Evolutionary conservation across 176 grass and related monocot species (phyloP), one percentile per base, ranked within the genome.

Genomic region (Areca catechu): DNA sequence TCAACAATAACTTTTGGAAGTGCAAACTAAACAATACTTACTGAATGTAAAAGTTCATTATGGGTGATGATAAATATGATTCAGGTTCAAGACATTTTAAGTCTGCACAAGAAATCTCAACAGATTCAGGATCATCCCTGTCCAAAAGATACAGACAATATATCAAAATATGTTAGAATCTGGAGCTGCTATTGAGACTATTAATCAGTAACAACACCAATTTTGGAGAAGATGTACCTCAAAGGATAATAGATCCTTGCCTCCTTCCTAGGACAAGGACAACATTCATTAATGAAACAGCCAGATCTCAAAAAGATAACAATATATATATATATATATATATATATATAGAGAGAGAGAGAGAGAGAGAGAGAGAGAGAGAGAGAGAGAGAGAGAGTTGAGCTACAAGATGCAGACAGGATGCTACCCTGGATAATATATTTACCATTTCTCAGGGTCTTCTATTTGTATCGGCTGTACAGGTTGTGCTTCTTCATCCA

Each of bases 31-130:
- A 28, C 10, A 54, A 52, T 34, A 72, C 80, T 91, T 78, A 97
- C 93, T 62, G 69, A 66, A 97, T 97, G 50, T 83, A 97, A 72
- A 97, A 97, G 61, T 97, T 97, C 81, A 97, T 82, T 85, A 97
- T 84, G 57, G 83, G 64, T 72, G 93, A 97, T 54, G 93, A 88
- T 22, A 97, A 59, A 50, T 82, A 85, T 30, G 79, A 80, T 64
- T 91, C 87, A 52, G 87, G 87, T 37, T 85, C 66, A 7, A 97
- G 81, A 61, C 93, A 97, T 74, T 66, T 82, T 60, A 88, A 82
- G 71, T 85, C 93, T 34, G 67, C 73, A 59, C 25, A 37, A 73
- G 80, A 88, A 65, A 97, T 82, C 72, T 88, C 86, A 34, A 91
- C 61, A 70, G 79, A 77, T 58, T 82, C 50, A 60, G 81, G 78